These are phyloP conservation scores for Striga asiatica DNA, from an alignment of 257 asterid species.

Conservation along the genomic window DNA sequence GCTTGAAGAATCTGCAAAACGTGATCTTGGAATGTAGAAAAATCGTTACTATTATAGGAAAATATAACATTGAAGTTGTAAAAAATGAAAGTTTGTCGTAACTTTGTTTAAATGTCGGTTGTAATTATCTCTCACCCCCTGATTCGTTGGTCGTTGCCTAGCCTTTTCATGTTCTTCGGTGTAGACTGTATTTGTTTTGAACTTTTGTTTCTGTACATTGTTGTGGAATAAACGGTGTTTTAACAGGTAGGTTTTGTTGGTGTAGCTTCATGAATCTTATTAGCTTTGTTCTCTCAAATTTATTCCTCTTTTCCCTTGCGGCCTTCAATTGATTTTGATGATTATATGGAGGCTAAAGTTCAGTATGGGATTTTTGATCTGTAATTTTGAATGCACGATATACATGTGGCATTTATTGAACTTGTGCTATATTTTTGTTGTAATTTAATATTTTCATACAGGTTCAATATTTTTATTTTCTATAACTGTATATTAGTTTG, in stretches of 20 bases:
- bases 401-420: not conserved
- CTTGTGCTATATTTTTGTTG: not conserved
- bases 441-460: not conserved
- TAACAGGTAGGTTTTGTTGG: not conserved
- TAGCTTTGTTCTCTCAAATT: too few species aligned
- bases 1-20: constrained; percentile 23
- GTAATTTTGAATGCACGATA: too few species aligned
- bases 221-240: constrained; percentile 15
- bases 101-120: constrained; percentile 12
- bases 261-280: not conserved
- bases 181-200: constrained; percentile 13
- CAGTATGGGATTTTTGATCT: too few species aligned
- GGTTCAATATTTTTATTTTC: not conserved
- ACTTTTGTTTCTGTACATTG: constrained; percentile 11
- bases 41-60: constrained; percentile 20
- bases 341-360: too few species aligned
- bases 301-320: too few species aligned
- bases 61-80: constrained; percentile 24
- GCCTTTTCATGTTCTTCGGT: constrained; percentile 14
- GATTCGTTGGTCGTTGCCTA: constrained; percentile 40
- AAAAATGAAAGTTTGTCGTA: constrained; percentile 21
- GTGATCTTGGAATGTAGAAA: constrained; percentile 25
- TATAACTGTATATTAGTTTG: not conserved
- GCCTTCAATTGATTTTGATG: too few species aligned
- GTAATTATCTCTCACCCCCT: constrained; percentile 25